phyloP scores from a whole-genome alignment of 1,284 basidiomycete species.

The Mycosarcoma maydis region DNA sequence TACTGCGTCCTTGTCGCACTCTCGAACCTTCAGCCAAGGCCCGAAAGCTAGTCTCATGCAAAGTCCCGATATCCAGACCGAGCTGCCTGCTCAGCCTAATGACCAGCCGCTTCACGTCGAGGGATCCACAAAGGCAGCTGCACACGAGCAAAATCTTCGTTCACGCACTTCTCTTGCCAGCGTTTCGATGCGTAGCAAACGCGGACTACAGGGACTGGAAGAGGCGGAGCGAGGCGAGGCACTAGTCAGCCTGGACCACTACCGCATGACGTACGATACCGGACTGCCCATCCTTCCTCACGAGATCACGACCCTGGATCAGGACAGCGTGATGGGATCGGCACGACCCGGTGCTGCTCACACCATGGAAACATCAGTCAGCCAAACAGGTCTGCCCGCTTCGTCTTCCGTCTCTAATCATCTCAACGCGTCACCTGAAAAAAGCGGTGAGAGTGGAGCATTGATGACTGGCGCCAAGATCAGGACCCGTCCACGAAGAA shows the following conservation, averaged over 20 bases:
- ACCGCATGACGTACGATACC: slow-evolving; percentile 41
- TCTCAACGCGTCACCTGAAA: slow-evolving; percentile 4
- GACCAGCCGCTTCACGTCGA: slow-evolving; percentile 2
- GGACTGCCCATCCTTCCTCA: slow-evolving; percentile 49
- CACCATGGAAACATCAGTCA: slow-evolving; percentile 20
- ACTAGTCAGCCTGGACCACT: slow-evolving; percentile 53
- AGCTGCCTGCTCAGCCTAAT: background rate
- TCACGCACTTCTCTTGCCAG: slow-evolving; percentile 36
- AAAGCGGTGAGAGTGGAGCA: background rate
- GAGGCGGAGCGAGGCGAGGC: slow-evolving; percentile 52
- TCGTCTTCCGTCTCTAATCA: slow-evolving; percentile 5
- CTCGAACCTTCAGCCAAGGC: slow-evolving; percentile 23
- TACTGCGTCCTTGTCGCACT: slow-evolving; percentile 16
- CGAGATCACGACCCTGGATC: slow-evolving; percentile 41
- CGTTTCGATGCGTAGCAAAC: slow-evolving; percentile 51
- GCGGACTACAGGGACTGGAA: slow-evolving; percentile 47
- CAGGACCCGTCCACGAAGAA: slow-evolving; percentile 31
- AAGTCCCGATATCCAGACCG: slow-evolving; percentile 15
- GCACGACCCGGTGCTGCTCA: slow-evolving; percentile 17
- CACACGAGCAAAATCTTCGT: slow-evolving; percentile 26
- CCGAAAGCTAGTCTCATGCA: slow-evolving; percentile 41
- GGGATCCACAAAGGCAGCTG: slow-evolving; percentile 31
- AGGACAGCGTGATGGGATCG: slow-evolving; percentile 52
- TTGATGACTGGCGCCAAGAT: slow-evolving; percentile 10
- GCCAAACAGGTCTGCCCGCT: slow-evolving; percentile 7